Base-by-base conservation (phyloP, 192 early-diverging fungal species). In the Piromyces finnis region DNA sequence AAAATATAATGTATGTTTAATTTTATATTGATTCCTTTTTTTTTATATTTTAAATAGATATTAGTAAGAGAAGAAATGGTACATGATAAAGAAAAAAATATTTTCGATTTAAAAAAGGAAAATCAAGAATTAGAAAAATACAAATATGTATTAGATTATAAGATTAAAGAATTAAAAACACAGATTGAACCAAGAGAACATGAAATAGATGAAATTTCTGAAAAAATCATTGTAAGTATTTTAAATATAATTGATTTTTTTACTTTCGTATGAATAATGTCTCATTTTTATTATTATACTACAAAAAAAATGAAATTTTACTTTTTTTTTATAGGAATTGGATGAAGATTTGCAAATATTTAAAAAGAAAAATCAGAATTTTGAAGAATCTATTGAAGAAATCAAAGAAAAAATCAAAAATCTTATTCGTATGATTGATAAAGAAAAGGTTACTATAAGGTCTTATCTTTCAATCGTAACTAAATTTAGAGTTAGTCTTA, bases 51-150 rank as follows among this genome's bases (percentile, higher is more conserved):
- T 22, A 5, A 1, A 51, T 51, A 88, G 87, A 90, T 90, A 85
- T 18, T 81, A 6, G 89, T 89, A 59, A 80, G 89, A 26, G 89
- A 90, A 79, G 85, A 86, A 78, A 27, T 84, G 78, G 89, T 90
- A 77, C 89, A 89, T 77, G 89, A 90, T 36, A 90, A 90, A 78
- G 89, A 89, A 80, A 80, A 85, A 77, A 41, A 84, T 29, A 87
- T 90, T 22, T 90, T 89, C 59, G 88, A 89, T 37, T 80, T 90
- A 4, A 90, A 90, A 51, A 90, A 90, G 80, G 85, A 87, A 77
- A 90, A 90, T 78, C 89, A 90, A 81, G 88, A 90, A 78, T 84
- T 90, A n/a, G 89, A 90, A 83, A 90, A 89, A 82, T 88, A 83
- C 83, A 89, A 89, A 80, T 90, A 89, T 82, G 88, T 90, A 13